Conservation (phyloP, 2,329 filamentous ascomycete genomes). For the Neonectria coccinea region DNA sequence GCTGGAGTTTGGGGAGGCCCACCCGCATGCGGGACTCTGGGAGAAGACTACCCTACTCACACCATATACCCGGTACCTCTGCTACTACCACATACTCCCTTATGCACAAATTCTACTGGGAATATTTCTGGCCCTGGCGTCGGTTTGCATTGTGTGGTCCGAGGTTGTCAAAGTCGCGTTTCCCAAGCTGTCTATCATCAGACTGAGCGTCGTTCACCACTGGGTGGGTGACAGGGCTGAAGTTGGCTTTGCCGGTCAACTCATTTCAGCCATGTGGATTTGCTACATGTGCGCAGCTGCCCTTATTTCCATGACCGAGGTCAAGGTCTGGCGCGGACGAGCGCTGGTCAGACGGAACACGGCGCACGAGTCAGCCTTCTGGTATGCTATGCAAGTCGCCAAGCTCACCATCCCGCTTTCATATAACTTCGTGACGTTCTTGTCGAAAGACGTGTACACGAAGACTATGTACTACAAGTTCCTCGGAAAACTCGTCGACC, state of each 20-base stretch:
- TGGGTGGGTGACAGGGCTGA: conserved; percentile 77
- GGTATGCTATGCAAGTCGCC: conserved; percentile 94
- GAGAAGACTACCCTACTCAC: conserved; percentile 73
- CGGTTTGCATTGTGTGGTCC: conserved; percentile 89
- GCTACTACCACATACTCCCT: conserved; percentile 81
- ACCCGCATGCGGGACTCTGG: conserved; percentile 66
- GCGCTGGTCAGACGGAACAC: conserved; percentile 92
- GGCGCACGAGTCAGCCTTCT: conserved; percentile 91
- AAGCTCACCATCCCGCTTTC: conserved; percentile 91
- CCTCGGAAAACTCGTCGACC: conserved; percentile 82
- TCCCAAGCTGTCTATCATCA: conserved; percentile 78
- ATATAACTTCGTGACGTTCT: conserved; percentile 96
- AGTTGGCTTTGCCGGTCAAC: conserved; percentile 87
- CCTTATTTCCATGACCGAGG: conserved; percentile 87
- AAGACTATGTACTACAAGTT: conserved; percentile 90
- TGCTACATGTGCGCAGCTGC: conserved; percentile 96
- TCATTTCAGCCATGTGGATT: conserved; percentile 88
- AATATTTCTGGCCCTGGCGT: conserved; percentile 77
- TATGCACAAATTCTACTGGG: conserved; percentile 73
- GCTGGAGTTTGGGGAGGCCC: conserved; percentile 77
- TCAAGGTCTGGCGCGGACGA: conserved; percentile 97
- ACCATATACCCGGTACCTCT: conserved; percentile 83
- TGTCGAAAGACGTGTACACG: conserved; percentile 77
- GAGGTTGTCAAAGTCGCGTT: conserved; percentile 89
- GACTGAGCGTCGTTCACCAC: conserved; percentile 78